These are phyloP conservation scores for Diplodia intermedia DNA, from an alignment of 2,329 filamentous ascomycete species.

Conservation along the genomic window DNA sequence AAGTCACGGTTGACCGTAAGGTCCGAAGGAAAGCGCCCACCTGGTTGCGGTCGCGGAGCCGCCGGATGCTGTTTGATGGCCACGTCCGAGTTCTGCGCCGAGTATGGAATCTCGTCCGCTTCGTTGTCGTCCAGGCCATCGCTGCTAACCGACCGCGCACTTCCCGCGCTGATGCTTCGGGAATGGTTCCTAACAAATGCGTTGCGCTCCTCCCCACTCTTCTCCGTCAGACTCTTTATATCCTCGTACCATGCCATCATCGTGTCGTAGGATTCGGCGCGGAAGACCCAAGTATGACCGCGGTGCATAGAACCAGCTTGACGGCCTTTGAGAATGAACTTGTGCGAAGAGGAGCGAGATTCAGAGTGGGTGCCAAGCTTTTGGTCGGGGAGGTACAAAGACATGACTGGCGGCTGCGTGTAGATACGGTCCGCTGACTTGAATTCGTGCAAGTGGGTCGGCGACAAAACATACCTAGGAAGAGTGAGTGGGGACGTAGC, in stretches of 20 bases:
- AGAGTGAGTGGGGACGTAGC: constrained; percentile 31
- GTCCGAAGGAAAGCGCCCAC: constrained; percentile 96
- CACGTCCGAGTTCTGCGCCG: constrained; percentile 61
- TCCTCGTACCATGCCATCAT: constrained; percentile 98
- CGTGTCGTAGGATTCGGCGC: constrained; percentile 78
- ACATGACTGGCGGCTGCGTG: constrained; percentile 90
- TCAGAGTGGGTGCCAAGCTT: constrained; percentile 92
- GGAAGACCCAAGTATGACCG: constrained; percentile 72
- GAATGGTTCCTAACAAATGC: constrained; percentile 85
- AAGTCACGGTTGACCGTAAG: constrained; percentile 85
- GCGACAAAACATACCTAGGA: constrained; percentile 87
- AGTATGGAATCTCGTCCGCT: constrained; percentile 65
- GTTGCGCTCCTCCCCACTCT: constrained; percentile 83
- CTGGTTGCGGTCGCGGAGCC: constrained; percentile 79
- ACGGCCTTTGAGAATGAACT: constrained; percentile 96
- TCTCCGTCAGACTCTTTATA: constrained; percentile 87
- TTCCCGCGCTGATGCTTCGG: constrained; percentile 74
- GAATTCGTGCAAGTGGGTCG: constrained; percentile 97
- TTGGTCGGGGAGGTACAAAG: constrained; percentile 90
- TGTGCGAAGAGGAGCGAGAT: constrained; percentile 84
- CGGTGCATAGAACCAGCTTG: constrained; percentile 94
- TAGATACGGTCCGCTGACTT: constrained; percentile 92
- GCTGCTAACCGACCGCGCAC: constrained; percentile 64
- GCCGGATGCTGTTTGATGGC: constrained; percentile 46
- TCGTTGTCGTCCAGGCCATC: constrained; percentile 76